Evolutionary conservation across 2,329 filamentous ascomycete genomes (phyloP), one percentile per base, ranked within the genome.

Genomic region (Coniosporium tulheliwenetii): DNA sequence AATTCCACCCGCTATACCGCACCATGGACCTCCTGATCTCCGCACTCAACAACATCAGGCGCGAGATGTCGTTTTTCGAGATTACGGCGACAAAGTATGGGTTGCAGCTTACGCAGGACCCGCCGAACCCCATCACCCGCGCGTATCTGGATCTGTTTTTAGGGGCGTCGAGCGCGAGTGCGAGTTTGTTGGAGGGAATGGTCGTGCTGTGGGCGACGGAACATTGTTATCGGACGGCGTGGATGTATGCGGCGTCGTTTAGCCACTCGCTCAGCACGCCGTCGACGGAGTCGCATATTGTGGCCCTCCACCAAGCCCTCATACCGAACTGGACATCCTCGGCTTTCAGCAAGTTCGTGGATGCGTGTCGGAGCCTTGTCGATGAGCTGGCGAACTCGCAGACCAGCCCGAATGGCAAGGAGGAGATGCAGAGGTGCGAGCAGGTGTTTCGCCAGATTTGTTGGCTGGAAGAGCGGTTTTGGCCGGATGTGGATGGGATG

Each of bases 181-280:
- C 64, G 2, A 67, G 60, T 1, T 53, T 83, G 51, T 60, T 86
- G 2, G 79, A 85, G 53, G 79, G 77, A 5, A 65, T 84, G 45
- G 70, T 84, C 2, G 69, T 83, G n/a, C 70, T 86, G 16, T 87
- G 80, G 77, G 77, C 75, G n/a, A 85, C 79, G 1, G 82, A 89
- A 59, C 74, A 69, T 47, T 63, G 59, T 51, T 69, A 67, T 45
- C 62, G 63, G 40, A 56, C 55, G 34, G 66, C 66, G 29, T 69
- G 66, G 65, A 58, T 62, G 42, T 67, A 69, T 41, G 65, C 66
- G 36, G 56, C 60, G 14, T 63, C 56, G 30, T 67, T 68, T 51
- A 60, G 51, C 45, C 49, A 47, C 30, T 52, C 58, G n/a, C 53
- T 62, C 41, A 53, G 56, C 36, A 58, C 55, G 0, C 56, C 36